Base-by-base conservation (phyloP, 179 eudicot species). In the Vitellaria paradoxa region DNA sequence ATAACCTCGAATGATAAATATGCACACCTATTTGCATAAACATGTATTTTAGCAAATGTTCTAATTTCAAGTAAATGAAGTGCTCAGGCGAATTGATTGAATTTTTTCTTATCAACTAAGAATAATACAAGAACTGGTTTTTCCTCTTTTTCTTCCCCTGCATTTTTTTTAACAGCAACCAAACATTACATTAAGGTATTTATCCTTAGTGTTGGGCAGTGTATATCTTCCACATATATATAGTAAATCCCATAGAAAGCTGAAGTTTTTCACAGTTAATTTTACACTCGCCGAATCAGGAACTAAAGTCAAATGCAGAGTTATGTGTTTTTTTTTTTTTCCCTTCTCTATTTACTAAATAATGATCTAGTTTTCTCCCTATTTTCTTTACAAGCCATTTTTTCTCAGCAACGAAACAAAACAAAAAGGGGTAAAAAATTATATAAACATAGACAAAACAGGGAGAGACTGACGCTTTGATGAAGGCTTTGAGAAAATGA, bases 401-500 rank as follows among this genome's bases (percentile, higher is more conserved):
- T 24, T 49, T 65, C 78, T 18, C 8, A 30, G 49, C 71, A n/a
- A 71, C 65, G 30, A 56, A 69, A 62, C 61, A 62, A n/a, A 49
- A 15, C 40, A 49, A 74, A 74, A 59, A 65, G 18, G 12, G 0
- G 2, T 13, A 15, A 47, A 63, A 4, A 5, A 17, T 2, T 1
- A 20, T 1, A 20, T 61, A 60, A 5, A 8, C 0, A 70, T 20
- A 46, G 24, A 63, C 12, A 40, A 7, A 50, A 50, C 12, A 21
- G 24, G 5, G 0, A 26, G 47, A 24, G 12, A 66, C 95, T 87
- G 0, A 96, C 99, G 99, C 99, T 11, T 88, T 83, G n/a, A 91
- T 92, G 71, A 89, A 94, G 68, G 97, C 92, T 20, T 85, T 87
- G 61, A 96, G 96, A 73, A 96, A 96, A 70, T 93, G 88, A 57